Conservation (phyloP, 2,329 filamentous ascomycete species). For the Ceratocystis cacaofunesta region DNA sequence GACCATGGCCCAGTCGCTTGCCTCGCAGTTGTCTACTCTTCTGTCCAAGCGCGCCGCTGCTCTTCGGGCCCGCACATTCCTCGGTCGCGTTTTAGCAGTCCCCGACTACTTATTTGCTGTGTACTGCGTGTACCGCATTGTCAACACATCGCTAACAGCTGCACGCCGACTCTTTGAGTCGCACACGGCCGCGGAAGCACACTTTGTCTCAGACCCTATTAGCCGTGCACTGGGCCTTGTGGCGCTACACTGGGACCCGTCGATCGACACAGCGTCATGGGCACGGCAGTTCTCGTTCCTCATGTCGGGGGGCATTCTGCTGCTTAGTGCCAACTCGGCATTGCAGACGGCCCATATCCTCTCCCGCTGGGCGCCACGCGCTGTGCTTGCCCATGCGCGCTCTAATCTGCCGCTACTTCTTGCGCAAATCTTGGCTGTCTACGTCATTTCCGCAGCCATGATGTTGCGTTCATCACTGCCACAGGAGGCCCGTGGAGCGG, state of each 20-base stretch:
- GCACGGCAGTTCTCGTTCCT: slow-evolving; percentile 78
- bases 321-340: slow-evolving; percentile 66
- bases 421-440: slow-evolving; percentile 68
- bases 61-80: slow-evolving; percentile 48
- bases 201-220: slow-evolving; percentile 48
- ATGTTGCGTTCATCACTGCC: slow-evolving; percentile 52
- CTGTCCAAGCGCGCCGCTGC: slow-evolving; percentile 48
- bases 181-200: slow-evolving; percentile 19
- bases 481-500: slow-evolving; percentile 58
- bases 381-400: slow-evolving; percentile 61
- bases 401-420: slow-evolving; percentile 66
- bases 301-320: slow-evolving; percentile 66
- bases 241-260: slow-evolving; percentile 70
- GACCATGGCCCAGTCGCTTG: slow-evolving; percentile 60
- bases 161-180: slow-evolving; percentile 42
- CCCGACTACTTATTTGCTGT: slow-evolving; percentile 55
- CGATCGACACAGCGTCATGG: slow-evolving; percentile 70
- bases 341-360: slow-evolving; percentile 77
- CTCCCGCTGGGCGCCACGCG: slow-evolving; percentile 53
- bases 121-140: slow-evolving; percentile 75
- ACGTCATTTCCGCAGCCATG: slow-evolving; percentile 68
- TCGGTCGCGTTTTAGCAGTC: slow-evolving; percentile 49
- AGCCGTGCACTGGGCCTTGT: slow-evolving; percentile 68
- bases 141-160: slow-evolving; percentile 54
- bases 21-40: slow-evolving; percentile 46